Base-by-base conservation (phyloP, 2,329 filamentous ascomycete genomes). In the Cladosporium sp. region DNA sequence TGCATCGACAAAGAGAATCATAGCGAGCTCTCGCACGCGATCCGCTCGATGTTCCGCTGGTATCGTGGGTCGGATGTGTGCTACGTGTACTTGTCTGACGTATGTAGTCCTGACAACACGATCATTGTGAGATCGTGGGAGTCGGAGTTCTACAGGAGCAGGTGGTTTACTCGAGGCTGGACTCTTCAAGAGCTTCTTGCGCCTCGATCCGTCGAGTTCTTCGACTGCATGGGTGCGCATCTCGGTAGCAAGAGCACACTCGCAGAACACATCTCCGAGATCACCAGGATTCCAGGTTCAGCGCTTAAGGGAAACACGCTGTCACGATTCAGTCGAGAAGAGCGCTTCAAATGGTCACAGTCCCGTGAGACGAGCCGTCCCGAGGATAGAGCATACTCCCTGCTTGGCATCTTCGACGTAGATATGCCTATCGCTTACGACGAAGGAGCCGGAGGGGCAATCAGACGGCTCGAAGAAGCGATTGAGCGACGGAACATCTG, bases 371-470 rank as follows among this genome's bases (percentile, higher is more conserved):
- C 36, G 36, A 37, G 11, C 36, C 9, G 9, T 37, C 36, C 36
- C 0, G 77, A 80, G 49, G 78, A 80, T 40, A 67, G 69, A n/a
- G 75, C 76, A 1, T 80, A 80, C 45, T 78, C 70, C 4, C 65
- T 80, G 0, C 59, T 80, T 2, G 78, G 77, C 0, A 67, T 80
- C 0, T 79, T 80, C 20, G 68, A 67, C 1, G 68, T 80, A 28
- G 70, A 75, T 25, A 77, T 80, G 72, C 72, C 76, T 0, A 60
- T 79, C 1, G 45, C 78, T 0, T 80, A 80, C 54, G 77, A 77
- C 0, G 69, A 71, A 45, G 66, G 67, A 15, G 36, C 36, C 36
- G 36, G 36, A 11, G 36, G 36, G 36, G 36, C 36, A 37, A 37
- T 69, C 39, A 49, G 28, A 81, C 75, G 49, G 84, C 55, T 63